These are phyloP conservation scores for Colletotrichum karsti DNA, from an alignment of 2,329 filamentous ascomycete genomes.

Conservation along the genomic window DNA sequence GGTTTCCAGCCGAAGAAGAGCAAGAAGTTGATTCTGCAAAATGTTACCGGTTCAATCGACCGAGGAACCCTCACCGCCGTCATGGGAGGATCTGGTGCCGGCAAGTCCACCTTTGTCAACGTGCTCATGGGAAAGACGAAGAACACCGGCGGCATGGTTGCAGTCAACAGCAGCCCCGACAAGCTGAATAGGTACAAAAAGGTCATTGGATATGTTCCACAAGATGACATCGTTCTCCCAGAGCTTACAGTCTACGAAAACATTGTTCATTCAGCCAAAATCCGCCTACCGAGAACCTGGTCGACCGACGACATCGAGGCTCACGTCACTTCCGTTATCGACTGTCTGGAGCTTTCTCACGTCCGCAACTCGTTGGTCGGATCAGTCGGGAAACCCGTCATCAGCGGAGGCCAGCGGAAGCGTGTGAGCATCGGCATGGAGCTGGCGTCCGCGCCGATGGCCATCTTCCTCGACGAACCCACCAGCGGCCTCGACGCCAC, in stretches of 20 bases:
- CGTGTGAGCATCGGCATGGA: conserved; percentile 68
- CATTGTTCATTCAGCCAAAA: conserved; percentile 65
- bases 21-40: conserved; percentile 56
- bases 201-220: conserved; percentile 69
- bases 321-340: conserved; percentile 65
- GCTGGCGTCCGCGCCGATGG: conserved; percentile 64
- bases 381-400: conserved; percentile 57
- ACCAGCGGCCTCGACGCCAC: conserved; percentile 64
- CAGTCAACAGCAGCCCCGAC: conserved; percentile 59
- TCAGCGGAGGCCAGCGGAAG: conserved; percentile 67
- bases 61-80: conserved; percentile 63
- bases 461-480: conserved; percentile 62
- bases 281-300: conserved; percentile 62
- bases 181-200: conserved; percentile 63
- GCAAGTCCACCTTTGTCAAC: conserved; percentile 68
- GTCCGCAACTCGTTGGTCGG: conserved; percentile 62
- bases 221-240: conserved; percentile 67
- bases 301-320: conserved; percentile 54
- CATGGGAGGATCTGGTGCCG: conserved; percentile 69
- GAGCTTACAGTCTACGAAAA: conserved; percentile 70
- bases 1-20: conserved; percentile 55
- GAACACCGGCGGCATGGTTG: conserved; percentile 58
- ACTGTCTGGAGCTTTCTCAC: conserved; percentile 60
- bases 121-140: conserved; percentile 67
- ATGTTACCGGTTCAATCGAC: conserved; percentile 63